Base-by-base conservation (phyloP, 805 yeast genomes). In the Zygoascus flipseniorum region DNA sequence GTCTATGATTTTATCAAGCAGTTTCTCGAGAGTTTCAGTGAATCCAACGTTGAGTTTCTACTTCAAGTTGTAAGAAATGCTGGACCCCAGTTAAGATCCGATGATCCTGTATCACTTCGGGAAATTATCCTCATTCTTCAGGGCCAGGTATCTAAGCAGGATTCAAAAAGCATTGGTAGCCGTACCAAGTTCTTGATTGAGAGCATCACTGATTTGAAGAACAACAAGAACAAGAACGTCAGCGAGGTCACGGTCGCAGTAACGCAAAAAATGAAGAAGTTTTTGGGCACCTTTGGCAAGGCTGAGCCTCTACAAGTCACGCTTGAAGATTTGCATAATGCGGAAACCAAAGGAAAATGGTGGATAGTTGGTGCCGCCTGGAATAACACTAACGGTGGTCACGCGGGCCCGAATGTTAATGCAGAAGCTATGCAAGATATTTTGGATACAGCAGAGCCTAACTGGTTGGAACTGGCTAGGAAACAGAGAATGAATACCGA, bases 281-380 rank as follows among this genome's bases (percentile, higher is more conserved):
- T 76, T 50, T 66, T 87, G 44, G 85, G 85, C 2, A 66, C 76
- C 0, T 69, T 83, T 43, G 71, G 71, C 23, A 67, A 75, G 16
- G 76, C 76, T 45, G 98, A 93, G 52, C 86, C 99, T 1, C 75
- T 93, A 26, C 89, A 86, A 59, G 98, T 93, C 0, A 72, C 87
- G 2, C 72, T 92, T 19, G 83, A 81, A 47, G 99, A 93, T 70
- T 89, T 93, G 54, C 81, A 79, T 48, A 81, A 79, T 56, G 76
- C 88, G 23, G 86, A 84, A 13, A 79, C 84, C 0, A 81, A 82
- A 58, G 99, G 99, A 54, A 93, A 92, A 69, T 93, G 99, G 99
- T 93, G 99, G 99, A 74, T 93, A 32, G 92, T 93, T 31, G 99
- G 99, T 49, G 87, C 98, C 1, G 96, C 99, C 0, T 93, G 97